Conservation (phyloP, 768 basidiomycete species). For the Podaxis mareebaensis region DNA sequence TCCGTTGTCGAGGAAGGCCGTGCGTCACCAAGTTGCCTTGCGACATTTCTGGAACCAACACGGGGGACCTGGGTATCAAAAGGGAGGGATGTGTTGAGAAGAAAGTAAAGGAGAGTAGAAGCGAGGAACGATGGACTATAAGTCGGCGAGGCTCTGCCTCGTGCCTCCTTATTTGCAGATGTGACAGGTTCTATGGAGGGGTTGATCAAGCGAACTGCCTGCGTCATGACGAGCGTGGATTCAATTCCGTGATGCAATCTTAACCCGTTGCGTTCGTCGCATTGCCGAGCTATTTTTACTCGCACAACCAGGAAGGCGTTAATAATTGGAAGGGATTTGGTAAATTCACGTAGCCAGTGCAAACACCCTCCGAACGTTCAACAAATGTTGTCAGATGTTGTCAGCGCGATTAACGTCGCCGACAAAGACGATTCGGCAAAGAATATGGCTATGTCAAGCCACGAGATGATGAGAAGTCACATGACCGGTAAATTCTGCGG, state of each 20-base stretch:
- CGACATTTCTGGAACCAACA: background rate
- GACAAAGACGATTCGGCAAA: too few relatives aligned
- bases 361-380: too few relatives aligned
- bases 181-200: background rate
- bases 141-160: constrained; percentile 1
- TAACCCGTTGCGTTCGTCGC: too few relatives aligned
- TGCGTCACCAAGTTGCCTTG: background rate
- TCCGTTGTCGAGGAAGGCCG: constrained; percentile 1
- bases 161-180: background rate
- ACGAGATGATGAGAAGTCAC: too few relatives aligned
- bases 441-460: too few relatives aligned
- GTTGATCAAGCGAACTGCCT: background rate
- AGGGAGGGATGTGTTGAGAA: background rate
- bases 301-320: too few relatives aligned
- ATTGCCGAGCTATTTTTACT: too few relatives aligned
- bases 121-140: background rate
- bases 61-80: background rate
- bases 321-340: too few relatives aligned
- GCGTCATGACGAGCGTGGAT: background rate
- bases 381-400: too few relatives aligned
- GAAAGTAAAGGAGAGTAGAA: background rate
- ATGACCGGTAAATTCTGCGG: too few relatives aligned
- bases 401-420: too few relatives aligned
- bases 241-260: background rate
- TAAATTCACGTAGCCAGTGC: too few relatives aligned